Percentiles rank a stretch among this genome's conserved stretches.
Conservation (phyloP, 1,284 basidiomycete genomes). For the Melampsora abietis-canadensis region DNA sequence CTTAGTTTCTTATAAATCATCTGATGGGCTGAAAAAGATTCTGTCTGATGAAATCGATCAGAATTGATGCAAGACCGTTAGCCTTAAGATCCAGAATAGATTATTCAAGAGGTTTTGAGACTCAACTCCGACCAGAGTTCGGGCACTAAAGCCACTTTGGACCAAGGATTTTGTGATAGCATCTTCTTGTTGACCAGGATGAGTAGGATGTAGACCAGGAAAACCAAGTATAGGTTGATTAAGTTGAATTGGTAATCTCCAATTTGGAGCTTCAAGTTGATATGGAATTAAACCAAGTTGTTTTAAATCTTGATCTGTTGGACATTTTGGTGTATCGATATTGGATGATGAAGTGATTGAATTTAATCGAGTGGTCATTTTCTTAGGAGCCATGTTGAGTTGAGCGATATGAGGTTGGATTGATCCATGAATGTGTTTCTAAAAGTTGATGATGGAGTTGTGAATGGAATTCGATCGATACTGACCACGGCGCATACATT, state of each 20-base stretch:
- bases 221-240: constrained; percentile 59
- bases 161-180: constrained; percentile 71
- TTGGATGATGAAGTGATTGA: background rate
- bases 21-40: constrained; percentile 60
- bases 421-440: background rate
- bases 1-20: constrained; percentile 58
- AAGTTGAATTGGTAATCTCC: constrained; percentile 39
- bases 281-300: constrained; percentile 12
- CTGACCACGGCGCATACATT: no score
- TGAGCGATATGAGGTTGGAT: background rate
- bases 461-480: no score
- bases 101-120: background rate
- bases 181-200: constrained; percentile 79
- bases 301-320: background rate
- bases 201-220: constrained; percentile 78
- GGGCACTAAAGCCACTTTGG: constrained; percentile 69
- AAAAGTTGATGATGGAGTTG: no score
- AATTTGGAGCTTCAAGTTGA: constrained; percentile 29
- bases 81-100: no score
- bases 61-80: background rate
- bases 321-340: background rate
- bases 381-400: background rate
- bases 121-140: constrained; percentile 64
- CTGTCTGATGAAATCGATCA: constrained; percentile 54
- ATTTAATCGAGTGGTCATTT: background rate